phyloP scores from a whole-genome alignment of 2,329 filamentous ascomycete genomes.

The Ambrosiella cleistominuta region DNA sequence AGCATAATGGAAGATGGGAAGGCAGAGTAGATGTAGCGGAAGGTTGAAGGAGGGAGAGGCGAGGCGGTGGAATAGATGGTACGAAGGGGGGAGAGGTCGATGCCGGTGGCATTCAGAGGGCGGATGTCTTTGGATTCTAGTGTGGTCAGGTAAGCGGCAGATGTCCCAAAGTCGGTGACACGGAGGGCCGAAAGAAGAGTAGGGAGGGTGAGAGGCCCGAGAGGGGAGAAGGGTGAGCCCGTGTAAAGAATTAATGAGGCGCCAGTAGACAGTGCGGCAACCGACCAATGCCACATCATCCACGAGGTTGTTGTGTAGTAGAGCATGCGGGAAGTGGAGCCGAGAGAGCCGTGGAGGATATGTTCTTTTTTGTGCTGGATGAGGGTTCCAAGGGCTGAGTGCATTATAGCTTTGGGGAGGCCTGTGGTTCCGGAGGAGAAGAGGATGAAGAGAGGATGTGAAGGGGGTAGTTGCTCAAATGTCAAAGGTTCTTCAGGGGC shows the following conservation, averaged over 20 bases:
- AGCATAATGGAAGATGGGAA: conserved; percentile 65
- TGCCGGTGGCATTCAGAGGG: not conserved
- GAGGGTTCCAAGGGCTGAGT: conserved; percentile 75
- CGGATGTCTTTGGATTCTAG: conserved; percentile 62
- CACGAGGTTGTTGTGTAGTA: conserved; percentile 92
- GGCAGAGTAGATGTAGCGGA: conserved; percentile 69
- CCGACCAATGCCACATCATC: conserved; percentile 99
- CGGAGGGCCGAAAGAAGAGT: conserved; percentile 60
- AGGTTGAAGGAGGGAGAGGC: conserved; percentile 81
- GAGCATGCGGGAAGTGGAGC: conserved; percentile 55
- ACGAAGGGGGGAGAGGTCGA: conserved; percentile 45
- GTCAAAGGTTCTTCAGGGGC: conserved; percentile 29
- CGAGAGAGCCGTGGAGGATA: conserved; percentile 67
- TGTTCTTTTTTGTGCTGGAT: conserved; percentile 98
- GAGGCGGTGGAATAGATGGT: conserved; percentile 92
- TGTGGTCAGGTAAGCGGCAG: conserved; percentile 79
- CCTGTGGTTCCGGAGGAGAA: conserved; percentile 86
- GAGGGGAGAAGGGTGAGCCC: conserved; percentile 71
- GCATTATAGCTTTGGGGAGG: conserved; percentile 81
- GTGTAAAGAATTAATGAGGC: conserved; percentile 78
- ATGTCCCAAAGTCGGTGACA: conserved; percentile 90
- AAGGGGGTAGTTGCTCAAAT: conserved; percentile 65
- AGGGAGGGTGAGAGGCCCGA: conserved; percentile 67
- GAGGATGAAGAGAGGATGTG: conserved; percentile 83
- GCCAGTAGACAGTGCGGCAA: conserved; percentile 69